Evolutionary conservation across 768 basidiomycete species (phyloP).

Genomic region (Suillus subaureus): DNA sequence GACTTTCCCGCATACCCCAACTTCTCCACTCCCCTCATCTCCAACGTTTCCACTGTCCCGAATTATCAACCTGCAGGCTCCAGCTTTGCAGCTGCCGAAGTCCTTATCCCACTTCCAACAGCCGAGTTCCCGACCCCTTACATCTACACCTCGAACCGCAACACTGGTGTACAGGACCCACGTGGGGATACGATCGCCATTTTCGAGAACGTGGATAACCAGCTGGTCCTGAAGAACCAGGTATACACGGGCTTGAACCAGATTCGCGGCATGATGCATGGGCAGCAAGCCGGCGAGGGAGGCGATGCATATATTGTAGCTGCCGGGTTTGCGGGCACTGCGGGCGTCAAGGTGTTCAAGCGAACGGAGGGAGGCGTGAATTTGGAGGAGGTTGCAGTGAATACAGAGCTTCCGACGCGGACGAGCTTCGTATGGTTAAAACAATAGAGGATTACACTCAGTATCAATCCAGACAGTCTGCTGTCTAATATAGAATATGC

Average conservation of each 20-base stretch:
- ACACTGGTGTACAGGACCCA: slow-evolving; percentile 51
- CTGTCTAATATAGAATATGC: background rate
- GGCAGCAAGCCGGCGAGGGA: slow-evolving; percentile 40
- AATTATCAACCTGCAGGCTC: slow-evolving; percentile 41
- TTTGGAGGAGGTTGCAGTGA: slow-evolving; percentile 53
- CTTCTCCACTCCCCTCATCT: slow-evolving; percentile 52
- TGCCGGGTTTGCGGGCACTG: slow-evolving; percentile 52
- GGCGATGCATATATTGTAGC: slow-evolving; percentile 59
- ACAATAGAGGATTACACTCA: background rate
- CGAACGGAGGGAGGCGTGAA: slow-evolving; percentile 56
- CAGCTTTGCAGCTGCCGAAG: slow-evolving; percentile 57
- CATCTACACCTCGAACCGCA: slow-evolving; percentile 72
- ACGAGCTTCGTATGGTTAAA: slow-evolving; percentile 51
- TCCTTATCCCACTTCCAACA: slow-evolving; percentile 57
- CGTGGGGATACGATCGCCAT: slow-evolving; percentile 68
- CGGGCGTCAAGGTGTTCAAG: slow-evolving; percentile 58
- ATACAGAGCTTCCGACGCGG: slow-evolving; percentile 52
- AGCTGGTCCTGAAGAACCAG: slow-evolving; percentile 48
- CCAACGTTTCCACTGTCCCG: slow-evolving; percentile 51
- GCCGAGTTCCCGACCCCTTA: slow-evolving; percentile 49
- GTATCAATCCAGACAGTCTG: background rate
- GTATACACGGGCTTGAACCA: slow-evolving; percentile 66
- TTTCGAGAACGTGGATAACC: slow-evolving; percentile 46
- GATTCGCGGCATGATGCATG: slow-evolving; percentile 67
- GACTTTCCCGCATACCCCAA: slow-evolving; percentile 47